These are phyloP conservation scores for Mortierella sp. DNA, from an alignment of 371 early-diverging fungal genomes.

Conservation along the genomic window DNA sequence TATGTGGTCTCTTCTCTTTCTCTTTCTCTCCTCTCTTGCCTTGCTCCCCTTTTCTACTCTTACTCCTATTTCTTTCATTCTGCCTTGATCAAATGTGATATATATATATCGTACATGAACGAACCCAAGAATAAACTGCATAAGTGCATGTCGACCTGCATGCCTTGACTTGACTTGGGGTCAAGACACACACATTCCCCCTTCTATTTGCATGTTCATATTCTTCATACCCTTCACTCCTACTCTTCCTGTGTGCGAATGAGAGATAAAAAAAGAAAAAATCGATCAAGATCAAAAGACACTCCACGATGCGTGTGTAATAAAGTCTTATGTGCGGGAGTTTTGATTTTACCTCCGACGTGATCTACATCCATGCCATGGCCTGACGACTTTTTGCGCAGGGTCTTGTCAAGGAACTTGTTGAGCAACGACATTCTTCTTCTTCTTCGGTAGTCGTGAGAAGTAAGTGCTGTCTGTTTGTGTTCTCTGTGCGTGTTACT, in stretches of 20 bases:
- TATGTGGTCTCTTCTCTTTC: conserved; percentile 1
- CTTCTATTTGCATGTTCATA: no score
- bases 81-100: neutral
- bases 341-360: conserved; percentile 21
- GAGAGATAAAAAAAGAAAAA: neutral
- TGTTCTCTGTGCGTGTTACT: no score
- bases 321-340: neutral
- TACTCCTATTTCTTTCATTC: neutral
- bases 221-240: no score
- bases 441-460: neutral
- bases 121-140: neutral
- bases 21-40: neutral
- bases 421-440: conserved; percentile 36
- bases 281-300: neutral
- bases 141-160: no score
- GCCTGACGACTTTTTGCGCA: conserved; percentile 24
- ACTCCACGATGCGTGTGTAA: no score
- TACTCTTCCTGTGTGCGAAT: no score
- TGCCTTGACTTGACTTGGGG: no score
- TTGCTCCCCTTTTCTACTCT: neutral
- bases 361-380: conserved; percentile 27
- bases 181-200: no score
- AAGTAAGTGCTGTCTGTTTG: no score
- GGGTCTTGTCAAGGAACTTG: conserved; percentile 48
- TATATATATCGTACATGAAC: neutral